Evolutionary conservation across 441 rosid genomes (phyloP).

Genomic region (Rhodomyrtus psidioides): DNA sequence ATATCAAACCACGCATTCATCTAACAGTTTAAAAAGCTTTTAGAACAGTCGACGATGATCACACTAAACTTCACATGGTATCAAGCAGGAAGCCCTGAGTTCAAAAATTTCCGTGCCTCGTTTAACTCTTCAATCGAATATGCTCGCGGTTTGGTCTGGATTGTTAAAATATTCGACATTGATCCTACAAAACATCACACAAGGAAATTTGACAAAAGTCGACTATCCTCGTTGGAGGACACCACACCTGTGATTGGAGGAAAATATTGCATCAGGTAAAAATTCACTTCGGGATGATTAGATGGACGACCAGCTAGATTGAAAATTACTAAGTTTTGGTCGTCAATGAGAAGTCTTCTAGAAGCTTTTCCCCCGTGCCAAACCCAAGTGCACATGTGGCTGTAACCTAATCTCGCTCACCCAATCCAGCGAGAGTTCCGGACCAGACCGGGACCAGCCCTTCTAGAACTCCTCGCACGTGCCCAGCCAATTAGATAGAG

Average conservation of each 20-base stretch:
- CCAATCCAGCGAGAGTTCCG: neutral
- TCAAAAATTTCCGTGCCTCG: too few species aligned
- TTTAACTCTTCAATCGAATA: too few species aligned
- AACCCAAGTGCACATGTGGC: neutral
- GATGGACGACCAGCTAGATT: neutral
- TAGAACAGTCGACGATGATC: too few species aligned
- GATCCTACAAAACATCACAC: neutral
- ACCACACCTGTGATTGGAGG: neutral
- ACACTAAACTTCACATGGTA: too few species aligned
- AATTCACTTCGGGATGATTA: neutral
- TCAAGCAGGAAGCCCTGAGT: too few species aligned
- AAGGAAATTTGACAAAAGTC: neutral
- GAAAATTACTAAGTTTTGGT: neutral
- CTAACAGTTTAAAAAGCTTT: too few species aligned
- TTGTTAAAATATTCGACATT: too few species aligned
- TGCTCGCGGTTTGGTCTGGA: too few species aligned
- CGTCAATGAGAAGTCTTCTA: neutral
- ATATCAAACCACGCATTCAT: too few species aligned
- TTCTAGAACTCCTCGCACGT: neutral
- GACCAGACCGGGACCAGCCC: neutral
- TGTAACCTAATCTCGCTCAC: neutral
- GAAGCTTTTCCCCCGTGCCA: neutral
- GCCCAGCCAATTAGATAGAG: neutral
- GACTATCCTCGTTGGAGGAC: neutral
- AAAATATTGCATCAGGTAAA: neutral